Conservation (phyloP, 148 eudicot genomes). For the Rhododendron ovatum region DNA sequence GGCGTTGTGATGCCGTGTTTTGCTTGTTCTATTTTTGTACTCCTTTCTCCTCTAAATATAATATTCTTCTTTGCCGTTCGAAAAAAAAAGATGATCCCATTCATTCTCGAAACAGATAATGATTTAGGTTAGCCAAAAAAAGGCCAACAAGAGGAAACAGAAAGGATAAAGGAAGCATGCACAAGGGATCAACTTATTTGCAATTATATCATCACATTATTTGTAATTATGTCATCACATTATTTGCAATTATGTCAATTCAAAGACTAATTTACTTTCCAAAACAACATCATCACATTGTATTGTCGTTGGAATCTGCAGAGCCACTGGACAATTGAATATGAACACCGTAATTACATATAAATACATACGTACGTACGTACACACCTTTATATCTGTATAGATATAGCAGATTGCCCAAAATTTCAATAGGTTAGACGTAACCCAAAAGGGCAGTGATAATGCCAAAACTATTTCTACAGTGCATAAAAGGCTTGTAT, state of each 20-base stretch:
- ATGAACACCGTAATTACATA: neutral
- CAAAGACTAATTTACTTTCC: neutral
- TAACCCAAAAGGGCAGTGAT: neutral
- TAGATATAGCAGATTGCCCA: neutral
- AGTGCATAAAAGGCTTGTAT: too few relatives aligned
- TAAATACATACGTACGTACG: too few relatives aligned
- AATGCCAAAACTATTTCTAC: neutral
- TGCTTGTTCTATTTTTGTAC: too few relatives aligned
- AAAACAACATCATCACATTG: too few relatives aligned
- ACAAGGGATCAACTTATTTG: neutral
- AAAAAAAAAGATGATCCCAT: neutral
- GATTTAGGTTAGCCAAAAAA: neutral
- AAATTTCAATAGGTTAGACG: too few relatives aligned
- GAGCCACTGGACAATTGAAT: neutral
- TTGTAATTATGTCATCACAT: neutral
- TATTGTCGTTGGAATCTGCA: neutral
- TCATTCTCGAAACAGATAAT: neutral
- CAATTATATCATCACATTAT: too few relatives aligned
- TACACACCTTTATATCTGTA: neutral
- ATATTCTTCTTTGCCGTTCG: too few relatives aligned
- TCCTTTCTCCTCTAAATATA: too few relatives aligned
- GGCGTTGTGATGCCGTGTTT: too few relatives aligned
- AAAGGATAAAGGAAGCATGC: neutral
- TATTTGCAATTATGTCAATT: neutral
- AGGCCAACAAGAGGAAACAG: neutral